These are phyloP conservation scores for Trifolium dubium DNA, from an alignment of 306 rosid genomes.

Conservation along the genomic window DNA sequence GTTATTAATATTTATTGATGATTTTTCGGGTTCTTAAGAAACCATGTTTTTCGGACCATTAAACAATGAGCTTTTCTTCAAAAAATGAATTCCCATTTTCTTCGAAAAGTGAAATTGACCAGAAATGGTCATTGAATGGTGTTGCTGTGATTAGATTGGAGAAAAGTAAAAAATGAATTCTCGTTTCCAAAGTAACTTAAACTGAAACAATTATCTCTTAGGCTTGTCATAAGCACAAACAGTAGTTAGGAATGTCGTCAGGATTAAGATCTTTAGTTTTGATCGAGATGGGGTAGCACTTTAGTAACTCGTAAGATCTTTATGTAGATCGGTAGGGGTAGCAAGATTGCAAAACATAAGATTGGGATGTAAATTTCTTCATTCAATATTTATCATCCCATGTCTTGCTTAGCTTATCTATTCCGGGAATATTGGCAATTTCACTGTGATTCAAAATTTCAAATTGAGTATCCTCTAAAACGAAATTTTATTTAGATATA, in stretches of 20 bases:
- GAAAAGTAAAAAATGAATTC: neutral
- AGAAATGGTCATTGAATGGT: neutral
- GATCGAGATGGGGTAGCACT: too few species aligned
- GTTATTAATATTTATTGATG: slow-evolving; percentile 45
- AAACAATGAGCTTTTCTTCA: neutral
- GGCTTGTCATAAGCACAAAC: slow-evolving; percentile 1
- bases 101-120: too few species aligned
- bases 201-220: neutral
- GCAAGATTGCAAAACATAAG: too few species aligned
- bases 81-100: too few species aligned
- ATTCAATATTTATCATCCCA: neutral
- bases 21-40: slow-evolving; percentile 26
- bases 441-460: neutral
- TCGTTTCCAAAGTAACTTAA: too few species aligned
- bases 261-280: too few species aligned
- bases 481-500: neutral
- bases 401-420: slow-evolving; percentile 26
- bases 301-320: too few species aligned
- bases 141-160: slow-evolving; percentile 13
- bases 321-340: too few species aligned
- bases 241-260: too few species aligned
- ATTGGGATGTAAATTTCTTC: slow-evolving; percentile 14
- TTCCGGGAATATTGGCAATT: slow-evolving; percentile 1
- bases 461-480: neutral
- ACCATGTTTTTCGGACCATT: neutral